phyloP scores from a whole-genome alignment of 177 flowering plant genomes.

The Vitis hybrid region DNA sequence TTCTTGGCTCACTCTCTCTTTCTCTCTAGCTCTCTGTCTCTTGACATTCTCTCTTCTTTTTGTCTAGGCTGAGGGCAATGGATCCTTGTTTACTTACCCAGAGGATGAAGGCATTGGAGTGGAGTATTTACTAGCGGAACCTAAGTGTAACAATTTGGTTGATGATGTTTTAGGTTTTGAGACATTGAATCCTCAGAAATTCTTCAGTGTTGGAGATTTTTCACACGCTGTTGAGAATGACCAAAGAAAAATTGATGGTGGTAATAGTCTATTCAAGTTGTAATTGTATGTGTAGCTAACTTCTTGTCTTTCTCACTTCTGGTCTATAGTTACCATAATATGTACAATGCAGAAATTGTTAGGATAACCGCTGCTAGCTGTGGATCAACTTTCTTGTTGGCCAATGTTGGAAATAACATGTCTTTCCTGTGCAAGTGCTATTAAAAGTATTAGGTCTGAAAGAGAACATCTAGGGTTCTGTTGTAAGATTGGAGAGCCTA shows the following conservation, averaged over 20 bases:
- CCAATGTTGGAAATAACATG: too few species aligned
- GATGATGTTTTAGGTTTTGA: slow-evolving; percentile 33
- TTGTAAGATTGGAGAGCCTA: too few species aligned
- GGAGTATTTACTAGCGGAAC: slow-evolving; percentile 49
- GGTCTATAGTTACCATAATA: not conserved
- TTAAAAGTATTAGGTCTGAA: too few species aligned
- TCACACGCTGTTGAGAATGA: slow-evolving; percentile 22
- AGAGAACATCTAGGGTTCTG: too few species aligned
- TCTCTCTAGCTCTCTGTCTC: not conserved
- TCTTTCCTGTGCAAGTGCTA: too few species aligned
- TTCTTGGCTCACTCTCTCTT: not conserved
- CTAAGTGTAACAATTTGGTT: slow-evolving; percentile 29
- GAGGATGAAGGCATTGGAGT: slow-evolving; percentile 47
- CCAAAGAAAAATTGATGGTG: slow-evolving; percentile 21
- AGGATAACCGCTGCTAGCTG: too few species aligned
- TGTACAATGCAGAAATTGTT: not conserved
- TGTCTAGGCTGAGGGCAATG: slow-evolving; percentile 36
- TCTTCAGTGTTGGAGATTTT: slow-evolving; percentile 32
- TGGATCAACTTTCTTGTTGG: too few species aligned
- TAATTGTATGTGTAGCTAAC: not conserved
- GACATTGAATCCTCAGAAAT: slow-evolving; percentile 19
- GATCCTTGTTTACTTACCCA: slow-evolving; percentile 29
- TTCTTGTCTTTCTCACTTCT: not conserved
- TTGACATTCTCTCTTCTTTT: not conserved
- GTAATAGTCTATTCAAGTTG: slow-evolving; percentile 16